Conservation (phyloP, 2,329 filamentous ascomycete genomes). For the Cytospora leucostoma region DNA sequence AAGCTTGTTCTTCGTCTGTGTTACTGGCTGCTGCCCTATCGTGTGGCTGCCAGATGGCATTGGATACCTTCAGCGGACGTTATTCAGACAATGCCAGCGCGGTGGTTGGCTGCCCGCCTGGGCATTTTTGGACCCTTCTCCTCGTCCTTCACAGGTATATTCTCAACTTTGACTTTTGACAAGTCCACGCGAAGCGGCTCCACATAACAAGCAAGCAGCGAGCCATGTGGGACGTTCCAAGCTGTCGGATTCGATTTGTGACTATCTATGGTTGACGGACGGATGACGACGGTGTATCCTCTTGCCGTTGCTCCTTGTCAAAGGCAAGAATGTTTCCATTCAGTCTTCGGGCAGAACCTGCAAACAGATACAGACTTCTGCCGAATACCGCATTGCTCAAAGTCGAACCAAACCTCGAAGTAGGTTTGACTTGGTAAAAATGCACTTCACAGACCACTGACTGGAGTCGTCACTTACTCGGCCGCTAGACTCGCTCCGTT, state of each 20-base stretch:
- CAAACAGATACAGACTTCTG: neutral
- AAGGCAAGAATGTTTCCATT: neutral
- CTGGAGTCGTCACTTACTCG: conserved; percentile 11
- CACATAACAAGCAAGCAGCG: conserved; percentile 2
- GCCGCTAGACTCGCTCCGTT: conserved; percentile 15
- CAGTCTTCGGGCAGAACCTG: neutral
- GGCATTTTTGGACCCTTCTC: conserved; percentile 5
- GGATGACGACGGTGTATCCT: neutral
- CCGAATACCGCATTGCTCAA: neutral
- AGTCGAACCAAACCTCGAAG: neutral
- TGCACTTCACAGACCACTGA: neutral
- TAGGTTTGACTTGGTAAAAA: neutral
- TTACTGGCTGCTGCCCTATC: conserved; percentile 4
- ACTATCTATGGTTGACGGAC: conserved; percentile 8
- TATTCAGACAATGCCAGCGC: neutral
- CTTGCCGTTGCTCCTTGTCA: neutral
- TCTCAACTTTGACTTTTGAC: conserved; percentile 11
- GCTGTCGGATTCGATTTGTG: conserved; percentile 23
- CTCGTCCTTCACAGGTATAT: conserved; percentile 5
- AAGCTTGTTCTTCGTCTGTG: conserved; percentile 21
- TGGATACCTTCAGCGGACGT: neutral
- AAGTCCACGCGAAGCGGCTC: conserved; percentile 10
- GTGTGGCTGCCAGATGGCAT: neutral
- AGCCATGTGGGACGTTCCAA: conserved; percentile 24
- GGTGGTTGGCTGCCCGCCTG: conserved; percentile 1